Evolutionary conservation across 441 rosid genomes (phyloP).

Genomic region (Pelargonium exstipulatum): DNA sequence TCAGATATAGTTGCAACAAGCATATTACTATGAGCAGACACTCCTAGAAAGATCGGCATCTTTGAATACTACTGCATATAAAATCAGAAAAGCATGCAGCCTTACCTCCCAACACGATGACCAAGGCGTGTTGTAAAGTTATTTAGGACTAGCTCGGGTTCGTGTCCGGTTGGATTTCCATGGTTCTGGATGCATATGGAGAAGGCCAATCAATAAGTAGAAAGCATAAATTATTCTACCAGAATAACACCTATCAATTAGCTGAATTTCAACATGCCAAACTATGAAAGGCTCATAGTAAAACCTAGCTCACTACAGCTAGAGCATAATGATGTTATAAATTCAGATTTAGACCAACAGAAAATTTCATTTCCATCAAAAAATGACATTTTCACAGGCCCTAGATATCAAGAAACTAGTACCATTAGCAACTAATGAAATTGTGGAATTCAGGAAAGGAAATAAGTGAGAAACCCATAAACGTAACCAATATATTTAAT

Average conservation of each 20-base stretch:
- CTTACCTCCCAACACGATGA: conserved; percentile 80
- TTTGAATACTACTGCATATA: background rate
- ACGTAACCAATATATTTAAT: no score
- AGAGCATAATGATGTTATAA: no score
- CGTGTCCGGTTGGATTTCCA: conserved; percentile 85
- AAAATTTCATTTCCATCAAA: no score
- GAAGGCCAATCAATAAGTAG: background rate
- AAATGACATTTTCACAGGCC: no score
- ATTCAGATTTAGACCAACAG: no score
- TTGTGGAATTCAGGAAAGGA: no score
- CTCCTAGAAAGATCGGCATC: background rate
- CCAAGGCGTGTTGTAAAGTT: conserved; percentile 90
- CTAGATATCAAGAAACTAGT: no score
- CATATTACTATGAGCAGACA: background rate
- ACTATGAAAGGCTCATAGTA: no score
- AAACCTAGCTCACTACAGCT: no score
- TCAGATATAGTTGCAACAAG: background rate
- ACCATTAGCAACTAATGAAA: no score
- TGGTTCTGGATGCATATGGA: conserved; percentile 46
- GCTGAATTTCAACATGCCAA: background rate
- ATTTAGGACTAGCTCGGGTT: conserved; percentile 74
- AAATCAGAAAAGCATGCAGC: background rate
- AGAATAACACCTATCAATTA: background rate
- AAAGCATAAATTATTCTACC: background rate
- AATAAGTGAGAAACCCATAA: no score